A percentile compares a stretch with the other conserved stretches of the same genome.
These are phyloP conservation scores for Podila epicladia DNA, from an alignment of 192 early-diverging fungal genomes.

Conservation along the genomic window DNA sequence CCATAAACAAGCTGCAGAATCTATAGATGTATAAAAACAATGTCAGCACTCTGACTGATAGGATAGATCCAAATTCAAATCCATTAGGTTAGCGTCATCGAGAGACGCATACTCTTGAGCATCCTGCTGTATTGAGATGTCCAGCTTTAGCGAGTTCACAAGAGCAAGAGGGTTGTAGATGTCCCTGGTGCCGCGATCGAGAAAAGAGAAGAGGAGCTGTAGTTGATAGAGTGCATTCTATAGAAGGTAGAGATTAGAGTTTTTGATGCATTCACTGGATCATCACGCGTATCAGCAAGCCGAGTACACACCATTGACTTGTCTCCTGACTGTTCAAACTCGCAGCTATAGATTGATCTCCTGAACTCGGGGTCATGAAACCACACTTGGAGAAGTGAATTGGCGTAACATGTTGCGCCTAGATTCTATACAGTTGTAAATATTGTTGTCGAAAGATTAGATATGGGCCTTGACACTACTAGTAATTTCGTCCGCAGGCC, in stretches of 20 bases:
- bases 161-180: conserved; percentile 41
- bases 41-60: neutral
- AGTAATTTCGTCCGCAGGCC: neutral
- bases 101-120: conserved; percentile 50
- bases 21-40: conserved; percentile 4
- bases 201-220: conserved; percentile 35
- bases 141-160: conserved; percentile 33
- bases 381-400: conserved; percentile 52
- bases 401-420: conserved; percentile 53
- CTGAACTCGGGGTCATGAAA: conserved; percentile 48
- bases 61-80: neutral
- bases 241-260: neutral
- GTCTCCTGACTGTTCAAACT: neutral
- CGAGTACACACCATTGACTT: conserved; percentile 12
- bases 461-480: neutral
- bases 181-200: conserved; percentile 29
- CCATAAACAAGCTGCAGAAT: conserved; percentile 51
- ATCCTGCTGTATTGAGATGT: conserved; percentile 48
- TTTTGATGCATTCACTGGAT: too few relatives aligned
- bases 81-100: neutral
- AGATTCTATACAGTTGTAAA: conserved; percentile 34
- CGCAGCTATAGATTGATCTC: conserved; percentile 29
- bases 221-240: conserved; percentile 46
- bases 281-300: too few relatives aligned
- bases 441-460: too few relatives aligned